Percentiles rank a stretch among this genome's conserved stretches.
Conservation (phyloP, 495 filamentous ascomycete species). For the Talaromyces stipitatus region DNA sequence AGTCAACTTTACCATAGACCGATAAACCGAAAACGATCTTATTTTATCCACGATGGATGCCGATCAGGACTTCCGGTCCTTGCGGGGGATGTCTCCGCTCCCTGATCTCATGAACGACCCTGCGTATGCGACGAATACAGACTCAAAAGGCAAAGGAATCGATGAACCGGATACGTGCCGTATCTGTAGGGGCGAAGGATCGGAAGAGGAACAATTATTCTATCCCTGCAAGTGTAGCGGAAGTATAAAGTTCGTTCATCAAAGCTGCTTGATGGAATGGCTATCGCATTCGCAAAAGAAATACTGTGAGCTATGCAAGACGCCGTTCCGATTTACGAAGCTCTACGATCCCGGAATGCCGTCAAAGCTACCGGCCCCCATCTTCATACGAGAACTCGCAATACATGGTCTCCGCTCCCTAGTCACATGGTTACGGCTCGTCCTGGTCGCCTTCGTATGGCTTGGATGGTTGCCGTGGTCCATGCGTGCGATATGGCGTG, state of each 20-base stretch:
- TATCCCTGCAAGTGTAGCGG: slow-evolving; percentile 98
- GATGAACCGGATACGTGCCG: slow-evolving; percentile 72
- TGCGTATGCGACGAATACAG: slow-evolving; percentile 33
- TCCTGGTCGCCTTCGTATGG: slow-evolving; percentile 83
- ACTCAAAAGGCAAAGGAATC: slow-evolving; percentile 27
- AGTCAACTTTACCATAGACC: not conserved
- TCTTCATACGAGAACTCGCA: slow-evolving; percentile 70
- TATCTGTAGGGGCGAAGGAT: slow-evolving; percentile 88
- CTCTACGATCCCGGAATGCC: slow-evolving; percentile 94
- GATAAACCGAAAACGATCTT: slow-evolving; percentile 7
- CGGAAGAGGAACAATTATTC: slow-evolving; percentile 81
- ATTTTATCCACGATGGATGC: slow-evolving; percentile 7
- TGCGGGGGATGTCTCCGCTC: slow-evolving; percentile 15
- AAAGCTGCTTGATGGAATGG: slow-evolving; percentile 97
- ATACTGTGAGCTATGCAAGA: slow-evolving; percentile 98
- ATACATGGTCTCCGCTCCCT: slow-evolving; percentile 63
- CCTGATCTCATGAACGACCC: slow-evolving; percentile 65
- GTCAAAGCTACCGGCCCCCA: slow-evolving; percentile 60
- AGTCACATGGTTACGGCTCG: slow-evolving; percentile 65
- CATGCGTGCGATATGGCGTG: slow-evolving; percentile 85
- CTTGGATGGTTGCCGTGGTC: slow-evolving; percentile 79
- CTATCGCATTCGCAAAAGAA: slow-evolving; percentile 96
- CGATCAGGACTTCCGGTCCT: slow-evolving; percentile 9
- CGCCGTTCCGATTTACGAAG: slow-evolving; percentile 94
- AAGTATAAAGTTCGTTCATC: slow-evolving; percentile 97